These are phyloP conservation scores for Oldenlandia corymbosa DNA, from an alignment of 257 asterid species.

Conservation along the genomic window DNA sequence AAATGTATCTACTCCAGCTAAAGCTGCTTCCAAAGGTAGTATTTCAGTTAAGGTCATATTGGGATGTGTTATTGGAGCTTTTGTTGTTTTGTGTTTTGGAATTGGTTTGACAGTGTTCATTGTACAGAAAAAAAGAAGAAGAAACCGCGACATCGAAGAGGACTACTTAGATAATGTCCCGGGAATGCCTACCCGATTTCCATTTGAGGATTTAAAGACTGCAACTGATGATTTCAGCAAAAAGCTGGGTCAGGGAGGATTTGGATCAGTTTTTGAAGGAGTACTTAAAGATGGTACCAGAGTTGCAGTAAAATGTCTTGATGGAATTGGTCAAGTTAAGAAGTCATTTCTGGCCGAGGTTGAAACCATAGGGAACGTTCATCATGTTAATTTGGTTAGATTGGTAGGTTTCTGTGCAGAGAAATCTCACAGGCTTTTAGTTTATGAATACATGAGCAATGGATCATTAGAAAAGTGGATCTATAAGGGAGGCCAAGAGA, in stretches of 20 bases:
- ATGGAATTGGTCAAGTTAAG: conserved; percentile 25
- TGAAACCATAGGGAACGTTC: conserved; percentile 26
- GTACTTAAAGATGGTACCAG: conserved; percentile 20
- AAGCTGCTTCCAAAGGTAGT: background rate
- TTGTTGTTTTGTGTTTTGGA: background rate
- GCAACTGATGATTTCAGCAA: conserved; percentile 21
- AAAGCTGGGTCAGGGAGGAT: conserved; percentile 29
- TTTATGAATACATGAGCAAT: conserved; percentile 27
- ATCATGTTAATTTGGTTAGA: conserved; percentile 27
- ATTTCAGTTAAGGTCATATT: conserved; percentile 3
- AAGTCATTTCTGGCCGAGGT: conserved; percentile 29
- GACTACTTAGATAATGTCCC: conserved; percentile 23
- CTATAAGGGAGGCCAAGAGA: conserved; percentile 6
- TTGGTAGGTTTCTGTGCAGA: conserved; percentile 28
- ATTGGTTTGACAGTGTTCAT: conserved; percentile 10
- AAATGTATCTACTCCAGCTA: background rate
- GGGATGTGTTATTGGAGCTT: conserved; percentile 12
- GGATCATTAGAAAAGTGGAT: conserved; percentile 33
- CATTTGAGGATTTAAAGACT: conserved; percentile 18
- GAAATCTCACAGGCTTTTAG: conserved; percentile 28
- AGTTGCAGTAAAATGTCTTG: conserved; percentile 29
- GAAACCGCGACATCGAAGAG: conserved; percentile 13
- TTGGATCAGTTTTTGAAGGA: conserved; percentile 28
- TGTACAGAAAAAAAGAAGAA: conserved; percentile 14
- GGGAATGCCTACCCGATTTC: conserved; percentile 30